Evolutionary conservation across 768 basidiomycete genomes (phyloP), one percentile per base, ranked within the genome.

Genomic region (Termitomyces sp.): DNA sequence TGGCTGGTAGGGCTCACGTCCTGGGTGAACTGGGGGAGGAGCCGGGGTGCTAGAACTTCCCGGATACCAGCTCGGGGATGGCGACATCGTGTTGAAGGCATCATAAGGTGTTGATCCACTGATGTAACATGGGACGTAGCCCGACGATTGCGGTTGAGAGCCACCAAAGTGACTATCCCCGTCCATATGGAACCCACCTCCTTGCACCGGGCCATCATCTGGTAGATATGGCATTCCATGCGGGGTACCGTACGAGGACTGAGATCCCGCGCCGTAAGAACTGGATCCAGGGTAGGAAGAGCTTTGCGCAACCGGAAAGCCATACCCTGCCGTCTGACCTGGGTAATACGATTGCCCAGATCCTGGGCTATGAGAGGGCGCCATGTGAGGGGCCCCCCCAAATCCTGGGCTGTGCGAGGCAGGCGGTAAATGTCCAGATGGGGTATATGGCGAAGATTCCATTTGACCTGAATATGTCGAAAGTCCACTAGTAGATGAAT

Each of bases 1-100:
- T 59, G 58, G 52, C 56, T 56, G 40, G 38, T 34, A 59, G 65
- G 58, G 74, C 76, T 65, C 70, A 82, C 81, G 73, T 60, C 50
- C 60, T 57, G 73, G 73, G 29, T 73, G 75, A 53, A 74, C 63
- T 43, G 75, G 59, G 60, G 74, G 73, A 50, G 71, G 69, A 49
- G 67, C 64, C 45, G 69, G 57, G n/a, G 63, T 60, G 42, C 64
- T 63, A 56, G 68, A 57, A 43, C 56, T 63, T 51, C 68, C 71
- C 40, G 67, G 60, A 50, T 64, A 60, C 68, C 67, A 63, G 50
- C 56, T 68, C 20, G 67, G 61, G 59, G 60, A 56, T 42, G 65
- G 58, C 12, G 65, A 60, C 62, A 67, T 62, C 49, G 63, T 53
- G 14, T 66, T 59, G n/a, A 66, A 43, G 43, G 56, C 36, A 54